phyloP scores from a whole-genome alignment of 2,329 filamentous ascomycete genomes.

The Exserohilum turcica region DNA sequence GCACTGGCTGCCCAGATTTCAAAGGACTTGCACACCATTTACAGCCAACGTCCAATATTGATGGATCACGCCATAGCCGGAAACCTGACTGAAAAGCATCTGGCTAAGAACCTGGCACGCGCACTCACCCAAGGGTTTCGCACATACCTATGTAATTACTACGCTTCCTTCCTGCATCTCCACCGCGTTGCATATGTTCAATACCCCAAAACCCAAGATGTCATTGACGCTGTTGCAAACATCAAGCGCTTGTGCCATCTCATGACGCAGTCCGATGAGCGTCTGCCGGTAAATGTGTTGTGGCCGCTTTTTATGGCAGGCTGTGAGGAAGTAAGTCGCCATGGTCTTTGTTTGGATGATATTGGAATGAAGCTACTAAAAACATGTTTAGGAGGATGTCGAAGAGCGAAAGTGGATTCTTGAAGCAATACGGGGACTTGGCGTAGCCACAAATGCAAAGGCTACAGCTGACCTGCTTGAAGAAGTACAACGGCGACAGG shows the following conservation, averaged over 20 bases:
- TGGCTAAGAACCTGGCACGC: conserved; percentile 57
- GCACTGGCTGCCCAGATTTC: conserved; percentile 58
- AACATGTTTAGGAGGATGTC: conserved; percentile 37
- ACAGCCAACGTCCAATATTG: conserved; percentile 57
- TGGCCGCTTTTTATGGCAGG: conserved; percentile 64
- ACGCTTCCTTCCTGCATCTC: conserved; percentile 61
- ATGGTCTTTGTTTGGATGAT: too few species aligned
- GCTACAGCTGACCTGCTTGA: conserved; percentile 49
- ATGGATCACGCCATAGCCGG: conserved; percentile 63
- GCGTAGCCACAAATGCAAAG: conserved; percentile 49
- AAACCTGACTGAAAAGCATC: conserved; percentile 55
- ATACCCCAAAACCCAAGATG: conserved; percentile 59
- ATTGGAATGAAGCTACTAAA: too few species aligned
- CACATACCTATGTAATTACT: conserved; percentile 62
- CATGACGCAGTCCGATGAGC: conserved; percentile 53
- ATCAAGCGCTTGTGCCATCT: conserved; percentile 56
- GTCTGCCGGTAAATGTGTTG: conserved; percentile 61
- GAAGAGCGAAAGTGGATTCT: conserved; percentile 59
- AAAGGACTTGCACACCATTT: conserved; percentile 57
- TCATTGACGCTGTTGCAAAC: conserved; percentile 54
- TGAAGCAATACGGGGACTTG: conserved; percentile 52
- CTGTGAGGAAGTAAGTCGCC: conserved; percentile 52
- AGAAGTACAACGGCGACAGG: conserved; percentile 48
- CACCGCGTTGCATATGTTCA: conserved; percentile 63
- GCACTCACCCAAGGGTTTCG: conserved; percentile 60